Evolutionary conservation across 169 alveolate genomes (phyloP), one percentile per base, ranked within the genome.

Genomic region (Theileria orientalis): DNA sequence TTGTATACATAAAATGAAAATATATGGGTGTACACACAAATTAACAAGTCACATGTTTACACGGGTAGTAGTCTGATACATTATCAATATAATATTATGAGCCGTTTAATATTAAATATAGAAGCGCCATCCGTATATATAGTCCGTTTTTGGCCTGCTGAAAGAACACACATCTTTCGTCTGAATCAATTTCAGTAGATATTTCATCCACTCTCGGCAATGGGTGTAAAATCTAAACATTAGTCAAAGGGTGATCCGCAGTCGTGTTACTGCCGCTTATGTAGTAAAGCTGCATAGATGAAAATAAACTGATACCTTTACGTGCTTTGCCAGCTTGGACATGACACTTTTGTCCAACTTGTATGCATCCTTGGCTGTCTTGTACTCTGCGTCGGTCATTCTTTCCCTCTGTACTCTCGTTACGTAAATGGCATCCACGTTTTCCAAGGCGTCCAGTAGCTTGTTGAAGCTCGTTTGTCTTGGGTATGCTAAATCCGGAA

Each of bases 91-190:
- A 46, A 66, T 21, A 11, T 46, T 69, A 47, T 19, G 16, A 3
- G 19, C 40, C 44, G 69, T 84, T 74, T 60, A 89, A 66, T 33
- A 86, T 73, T 44, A 91, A 74, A 33, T 90, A 80, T 61, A 92
- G 79, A 27, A 92, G 90, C 30, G 96, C 95, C 96, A 91, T 92
- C 23, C 96, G 62, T 69, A 92, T 92, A 68, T 83, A 92, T 49
- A 92, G 76, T 1, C 96, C 96, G 69, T 91, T 90, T 47, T 91
- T 77, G 13, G 96, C 95, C 84, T 92, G 96, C 29, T 75, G 52
- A 49, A 92, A 92, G 87, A 87, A 92, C 3, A 88, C 88, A 33
- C 90, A 80, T 46, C 87, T 67, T 13, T 69, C 82, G 57, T 86
- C 87, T 19, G 44, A 30, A 64, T 92, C 96, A 32, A 91, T 87